Evolutionary conservation across 2,329 filamentous ascomycete species (phyloP).

Genomic region (Xylaria multiplex): DNA sequence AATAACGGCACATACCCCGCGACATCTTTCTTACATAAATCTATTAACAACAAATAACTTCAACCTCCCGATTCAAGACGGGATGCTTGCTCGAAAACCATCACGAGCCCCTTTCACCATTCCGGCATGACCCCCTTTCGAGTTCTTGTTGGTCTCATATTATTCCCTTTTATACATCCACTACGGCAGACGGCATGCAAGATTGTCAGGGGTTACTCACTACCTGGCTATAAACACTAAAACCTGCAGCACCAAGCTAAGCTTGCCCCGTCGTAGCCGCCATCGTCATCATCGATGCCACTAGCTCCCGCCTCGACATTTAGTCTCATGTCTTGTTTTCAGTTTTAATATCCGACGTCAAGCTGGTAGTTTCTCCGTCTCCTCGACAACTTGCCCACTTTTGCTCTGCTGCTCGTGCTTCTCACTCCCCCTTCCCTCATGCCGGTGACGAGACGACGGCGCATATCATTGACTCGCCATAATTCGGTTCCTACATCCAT

Average conservation of each 20-base stretch:
- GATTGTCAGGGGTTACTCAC: neutral
- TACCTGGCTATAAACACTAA: no score
- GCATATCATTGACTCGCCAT: conserved; percentile 2
- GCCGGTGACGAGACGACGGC: neutral
- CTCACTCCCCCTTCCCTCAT: conserved; percentile 11
- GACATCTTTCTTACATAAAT: no score
- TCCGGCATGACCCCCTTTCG: neutral
- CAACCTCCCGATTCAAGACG: no score
- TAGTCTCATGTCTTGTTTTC: conserved; percentile 5
- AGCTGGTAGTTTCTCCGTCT: neutral
- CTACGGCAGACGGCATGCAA: neutral
- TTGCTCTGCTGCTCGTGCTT: neutral
- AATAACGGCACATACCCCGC: no score
- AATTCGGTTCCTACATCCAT: neutral
- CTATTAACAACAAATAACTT: no score
- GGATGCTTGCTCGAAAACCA: no score
- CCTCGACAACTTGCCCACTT: conserved; percentile 15
- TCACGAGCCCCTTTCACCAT: no score
- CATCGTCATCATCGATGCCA: conserved; percentile 40
- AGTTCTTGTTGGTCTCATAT: neutral
- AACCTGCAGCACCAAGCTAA: conserved; percentile 9
- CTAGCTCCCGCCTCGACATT: conserved; percentile 19
- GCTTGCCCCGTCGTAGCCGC: conserved; percentile 31
- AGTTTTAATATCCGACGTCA: neutral
- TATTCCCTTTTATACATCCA: no score